phyloP scores from a whole-genome alignment of 352 stramenopile species.

The Globisporangium lucens region DNA sequence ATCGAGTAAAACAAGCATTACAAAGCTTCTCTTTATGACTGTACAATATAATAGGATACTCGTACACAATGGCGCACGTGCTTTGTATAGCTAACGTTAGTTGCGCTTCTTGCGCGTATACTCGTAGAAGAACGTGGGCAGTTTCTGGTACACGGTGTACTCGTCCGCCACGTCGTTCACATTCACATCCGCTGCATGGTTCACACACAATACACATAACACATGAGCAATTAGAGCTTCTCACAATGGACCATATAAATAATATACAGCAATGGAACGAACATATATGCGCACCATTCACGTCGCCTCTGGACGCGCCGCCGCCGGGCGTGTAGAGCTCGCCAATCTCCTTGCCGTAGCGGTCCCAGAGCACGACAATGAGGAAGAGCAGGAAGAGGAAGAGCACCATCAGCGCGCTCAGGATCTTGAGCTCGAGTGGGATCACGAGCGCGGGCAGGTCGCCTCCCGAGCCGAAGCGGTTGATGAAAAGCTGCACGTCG shows the following conservation, averaged over 20 bases:
- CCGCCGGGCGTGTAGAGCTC: slow-evolving; percentile 68
- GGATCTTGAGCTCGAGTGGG: slow-evolving; percentile 65
- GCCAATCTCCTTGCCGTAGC: slow-evolving; percentile 80
- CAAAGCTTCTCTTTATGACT: slow-evolving; percentile 1
- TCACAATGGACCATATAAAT: slow-evolving; percentile 3
- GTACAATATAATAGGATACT: background rate
- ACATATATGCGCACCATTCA: slow-evolving; percentile 18
- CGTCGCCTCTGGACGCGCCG: slow-evolving; percentile 20
- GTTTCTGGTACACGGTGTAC: slow-evolving; percentile 82
- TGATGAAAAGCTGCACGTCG: slow-evolving; percentile 24
- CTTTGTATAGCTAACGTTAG: slow-evolving; percentile 11
- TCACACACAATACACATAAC: background rate
- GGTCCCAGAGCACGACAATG: slow-evolving; percentile 79
- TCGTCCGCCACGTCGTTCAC: slow-evolving; percentile 76
- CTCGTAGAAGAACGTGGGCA: slow-evolving; percentile 88
- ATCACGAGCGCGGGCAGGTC: slow-evolving; percentile 31
- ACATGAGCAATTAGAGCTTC: background rate
- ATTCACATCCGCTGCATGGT: slow-evolving; percentile 33
- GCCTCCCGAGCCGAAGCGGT: slow-evolving; percentile 15
- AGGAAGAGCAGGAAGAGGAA: slow-evolving; percentile 84
- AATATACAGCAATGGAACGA: slow-evolving; percentile 2
- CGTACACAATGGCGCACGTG: background rate
- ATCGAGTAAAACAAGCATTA: slow-evolving; percentile 25
- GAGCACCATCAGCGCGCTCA: slow-evolving; percentile 56
- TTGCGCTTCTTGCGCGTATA: slow-evolving; percentile 75